Conservation (phyloP, 768 basidiomycete species). For the Rhodotorula paludigena region DNA sequence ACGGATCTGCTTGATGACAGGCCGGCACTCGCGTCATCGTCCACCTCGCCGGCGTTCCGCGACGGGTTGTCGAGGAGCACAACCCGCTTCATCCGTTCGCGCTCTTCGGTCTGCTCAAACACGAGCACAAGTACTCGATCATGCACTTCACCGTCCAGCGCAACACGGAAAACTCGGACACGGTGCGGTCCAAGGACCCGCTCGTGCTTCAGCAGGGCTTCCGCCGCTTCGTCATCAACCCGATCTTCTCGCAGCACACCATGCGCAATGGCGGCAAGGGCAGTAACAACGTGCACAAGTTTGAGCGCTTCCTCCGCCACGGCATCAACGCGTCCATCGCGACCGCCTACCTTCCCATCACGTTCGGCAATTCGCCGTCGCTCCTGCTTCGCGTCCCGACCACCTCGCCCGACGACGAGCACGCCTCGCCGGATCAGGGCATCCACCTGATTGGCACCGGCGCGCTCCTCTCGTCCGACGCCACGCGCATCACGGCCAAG, state of each 20-base stretch:
- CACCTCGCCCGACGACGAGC: conserved; percentile 8
- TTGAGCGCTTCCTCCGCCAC: conserved; percentile 80
- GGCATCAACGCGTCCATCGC: conserved; percentile 65
- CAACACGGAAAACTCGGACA: conserved; percentile 86
- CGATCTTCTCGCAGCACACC: conserved; percentile 86
- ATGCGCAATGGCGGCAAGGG: conserved; percentile 78
- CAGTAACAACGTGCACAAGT: conserved; percentile 95
- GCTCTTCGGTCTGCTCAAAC: conserved; percentile 77
- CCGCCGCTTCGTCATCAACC: conserved; percentile 74
- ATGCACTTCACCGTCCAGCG: conserved; percentile 87
- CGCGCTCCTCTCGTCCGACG: conserved; percentile 78
- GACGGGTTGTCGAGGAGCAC: conserved; percentile 53
- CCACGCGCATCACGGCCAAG: conserved; percentile 85
- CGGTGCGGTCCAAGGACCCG: conserved; percentile 91
- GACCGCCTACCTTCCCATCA: conserved; percentile 80
- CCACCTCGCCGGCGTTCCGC: conserved; percentile 68
- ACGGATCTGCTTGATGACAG: conserved; percentile 49
- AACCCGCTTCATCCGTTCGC: conserved; percentile 54
- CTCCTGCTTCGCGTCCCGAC: conserved; percentile 36
- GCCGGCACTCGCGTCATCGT: conserved; percentile 75
- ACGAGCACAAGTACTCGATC: conserved; percentile 93
- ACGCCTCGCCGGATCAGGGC: conserved; percentile 23
- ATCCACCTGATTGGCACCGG: conserved; percentile 78
- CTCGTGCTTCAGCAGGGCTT: conserved; percentile 84
- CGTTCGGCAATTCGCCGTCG: conserved; percentile 59